A percentile compares a stretch with the other conserved stretches of the same genome.
Conservation (phyloP, 2,329 filamentous ascomycete genomes). For the Parafenestella ontariensis region DNA sequence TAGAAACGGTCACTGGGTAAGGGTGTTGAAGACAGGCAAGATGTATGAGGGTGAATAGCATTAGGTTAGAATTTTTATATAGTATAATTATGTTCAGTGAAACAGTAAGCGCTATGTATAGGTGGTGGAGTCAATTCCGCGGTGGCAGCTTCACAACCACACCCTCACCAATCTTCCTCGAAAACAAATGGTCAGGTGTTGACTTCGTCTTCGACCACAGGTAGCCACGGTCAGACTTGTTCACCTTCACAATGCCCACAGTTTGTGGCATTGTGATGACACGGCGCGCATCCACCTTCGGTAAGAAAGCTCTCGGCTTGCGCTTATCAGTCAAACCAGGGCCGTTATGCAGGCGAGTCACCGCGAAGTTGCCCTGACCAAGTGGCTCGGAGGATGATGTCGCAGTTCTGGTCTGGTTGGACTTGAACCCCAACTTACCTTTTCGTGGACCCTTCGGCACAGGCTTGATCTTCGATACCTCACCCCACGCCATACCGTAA, state of each 20-base stretch:
- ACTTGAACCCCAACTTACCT: background rate
- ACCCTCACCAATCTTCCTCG: background rate
- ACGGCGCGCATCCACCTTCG: background rate
- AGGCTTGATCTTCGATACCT: background rate
- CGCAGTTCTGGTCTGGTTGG: background rate
- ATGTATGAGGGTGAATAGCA: no score
- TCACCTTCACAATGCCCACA: background rate
- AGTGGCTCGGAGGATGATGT: background rate
- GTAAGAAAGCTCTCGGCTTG: background rate
- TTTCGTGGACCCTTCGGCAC: background rate
- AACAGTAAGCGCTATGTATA: no score
- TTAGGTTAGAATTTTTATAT: no score
- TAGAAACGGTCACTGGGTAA: no score
- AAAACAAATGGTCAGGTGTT: background rate
- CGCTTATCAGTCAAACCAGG: constrained; percentile 1
- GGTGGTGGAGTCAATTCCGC: background rate
- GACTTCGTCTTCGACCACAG: background rate
- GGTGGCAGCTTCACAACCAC: background rate
- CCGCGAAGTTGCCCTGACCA: background rate
- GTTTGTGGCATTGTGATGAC: background rate
- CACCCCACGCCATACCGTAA: background rate
- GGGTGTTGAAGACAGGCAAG: no score
- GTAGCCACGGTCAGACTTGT: background rate
- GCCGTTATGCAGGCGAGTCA: background rate
- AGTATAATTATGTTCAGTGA: no score